These are phyloP conservation scores for Acer saccharum DNA, from an alignment of 345 rosid genomes.

Conservation along the genomic window DNA sequence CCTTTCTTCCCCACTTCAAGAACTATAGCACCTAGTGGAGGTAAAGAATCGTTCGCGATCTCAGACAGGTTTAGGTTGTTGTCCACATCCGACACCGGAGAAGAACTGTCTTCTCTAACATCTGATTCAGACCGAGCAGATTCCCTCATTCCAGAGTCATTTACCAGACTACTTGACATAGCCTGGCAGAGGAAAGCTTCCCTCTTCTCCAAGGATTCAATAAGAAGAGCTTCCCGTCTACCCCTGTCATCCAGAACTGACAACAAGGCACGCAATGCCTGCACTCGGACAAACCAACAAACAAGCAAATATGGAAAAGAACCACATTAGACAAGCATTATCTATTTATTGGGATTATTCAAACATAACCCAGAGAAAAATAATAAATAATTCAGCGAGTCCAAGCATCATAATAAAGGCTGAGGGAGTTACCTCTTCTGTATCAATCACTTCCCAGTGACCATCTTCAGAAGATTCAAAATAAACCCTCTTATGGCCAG, in stretches of 20 bases:
- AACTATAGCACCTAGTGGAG: slow-evolving; percentile 57
- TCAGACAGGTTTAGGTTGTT: slow-evolving; percentile 51
- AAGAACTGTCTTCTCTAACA: slow-evolving; percentile 73
- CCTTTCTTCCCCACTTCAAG: slow-evolving; percentile 70
- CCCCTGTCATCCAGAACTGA: slow-evolving; percentile 89
- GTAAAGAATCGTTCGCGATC: slow-evolving; percentile 38
- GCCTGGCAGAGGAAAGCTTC: slow-evolving; percentile 65
- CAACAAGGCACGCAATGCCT: slow-evolving; percentile 79
- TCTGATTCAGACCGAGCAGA: slow-evolving; percentile 48
- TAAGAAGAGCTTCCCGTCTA: slow-evolving; percentile 76
- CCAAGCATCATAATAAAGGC: not conserved
- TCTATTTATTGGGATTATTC: not conserved
- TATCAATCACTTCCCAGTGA: slow-evolving; percentile 91
- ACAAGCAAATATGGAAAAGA: slow-evolving; percentile 14
- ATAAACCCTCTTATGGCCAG: slow-evolving; percentile 93
- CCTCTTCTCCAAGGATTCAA: slow-evolving; percentile 79
- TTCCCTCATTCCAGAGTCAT: slow-evolving; percentile 25
- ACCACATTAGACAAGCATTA: slow-evolving; percentile 8
- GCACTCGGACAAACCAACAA: slow-evolving; percentile 30
- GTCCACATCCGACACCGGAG: slow-evolving; percentile 94
- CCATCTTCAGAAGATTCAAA: slow-evolving; percentile 99
- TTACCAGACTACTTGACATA: slow-evolving; percentile 53
- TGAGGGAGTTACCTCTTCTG: slow-evolving; percentile 62
- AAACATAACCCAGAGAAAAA: not conserved
- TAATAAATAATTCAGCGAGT: not conserved